Base-by-base conservation (phyloP, 257 asterid genomes). In the Solanum clarkiae region DNA sequence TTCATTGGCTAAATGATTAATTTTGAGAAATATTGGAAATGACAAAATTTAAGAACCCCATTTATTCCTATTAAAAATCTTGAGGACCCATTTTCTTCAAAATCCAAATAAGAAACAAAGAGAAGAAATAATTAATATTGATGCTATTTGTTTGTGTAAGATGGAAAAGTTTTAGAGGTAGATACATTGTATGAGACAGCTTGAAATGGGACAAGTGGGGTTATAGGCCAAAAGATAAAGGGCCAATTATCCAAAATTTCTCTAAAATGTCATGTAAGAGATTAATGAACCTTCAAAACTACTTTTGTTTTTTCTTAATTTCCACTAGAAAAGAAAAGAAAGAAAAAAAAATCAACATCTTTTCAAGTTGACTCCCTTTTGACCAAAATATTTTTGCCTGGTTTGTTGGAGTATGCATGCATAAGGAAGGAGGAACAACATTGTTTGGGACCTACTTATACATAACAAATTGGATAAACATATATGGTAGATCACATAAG, bases 381-480 rank as follows among this genome's bases (percentile, higher is more conserved):
- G 96, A 94, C 95, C 82, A 59, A 77, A 54, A 71, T 86, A 80
- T 90, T 86, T 87, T 90, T 86, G 89, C 88, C 83, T 91, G 4
- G 87, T 90, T 88, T 91, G 87, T 91, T 89, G 94, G 92, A 88
- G 90, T 86, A 92, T 92, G 91, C 97, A 93, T 92, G 95, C 86
- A 94, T 90, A 85, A 90, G 87, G 81, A 45, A 55, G 84, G 85
- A 84, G 88, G 80, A 88, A 60, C 84, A 86, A 80, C 80, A 59
- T 62, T n/a, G 11, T 79, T 36, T 69, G 92, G 92, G 92, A 32
- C 87, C 91, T 86, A 83, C 90, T 53, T 8, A 86, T 86, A 51
- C 15, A 60, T 79, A 86, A 85, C 92, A 88, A 91, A 89, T 84
- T 88, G 91, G 92, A 92, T 90, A 77, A 55, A 84, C 84, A 72